Evolutionary conservation across 129 eudicot species (phyloP).

Genomic region (Pittosporum tobira): DNA sequence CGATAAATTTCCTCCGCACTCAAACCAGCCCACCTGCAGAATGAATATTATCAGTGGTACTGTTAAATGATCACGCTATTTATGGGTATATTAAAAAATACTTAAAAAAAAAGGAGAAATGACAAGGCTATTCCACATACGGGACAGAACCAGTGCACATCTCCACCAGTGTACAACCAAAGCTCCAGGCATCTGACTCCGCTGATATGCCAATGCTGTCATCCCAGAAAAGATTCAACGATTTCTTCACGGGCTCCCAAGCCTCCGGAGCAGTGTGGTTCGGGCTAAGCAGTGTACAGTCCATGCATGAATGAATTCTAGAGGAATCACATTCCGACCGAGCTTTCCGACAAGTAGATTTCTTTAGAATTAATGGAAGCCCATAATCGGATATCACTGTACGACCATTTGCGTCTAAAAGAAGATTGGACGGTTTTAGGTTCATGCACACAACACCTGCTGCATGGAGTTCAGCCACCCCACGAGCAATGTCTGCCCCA

Average conservation of each 20-base stretch:
- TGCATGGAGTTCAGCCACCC: slow-evolving; percentile 98
- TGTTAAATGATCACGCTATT: neutral
- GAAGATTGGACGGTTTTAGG: slow-evolving; percentile 94
- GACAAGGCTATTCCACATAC: slow-evolving; percentile 39
- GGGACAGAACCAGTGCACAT: slow-evolving; percentile 99
- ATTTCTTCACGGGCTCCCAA: slow-evolving; percentile 88
- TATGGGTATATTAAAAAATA: too few species aligned
- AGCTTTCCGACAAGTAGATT: slow-evolving; percentile 69
- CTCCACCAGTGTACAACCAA: slow-evolving; percentile 97
- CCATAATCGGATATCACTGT: slow-evolving; percentile 98
- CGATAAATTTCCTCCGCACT: slow-evolving; percentile 89
- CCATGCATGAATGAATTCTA: slow-evolving; percentile 93
- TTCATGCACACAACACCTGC: slow-evolving; percentile 97
- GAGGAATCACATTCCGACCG: slow-evolving; percentile 71
- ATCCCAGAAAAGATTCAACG: slow-evolving; percentile 83
- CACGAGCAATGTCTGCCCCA: slow-evolving; percentile 98
- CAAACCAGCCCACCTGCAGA: slow-evolving; percentile 90
- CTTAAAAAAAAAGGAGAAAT: too few species aligned
- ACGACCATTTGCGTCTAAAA: slow-evolving; percentile 77
- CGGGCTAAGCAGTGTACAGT: slow-evolving; percentile 94
- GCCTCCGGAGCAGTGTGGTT: slow-evolving; percentile 99
- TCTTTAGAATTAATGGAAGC: slow-evolving; percentile 88
- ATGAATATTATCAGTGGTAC: neutral
- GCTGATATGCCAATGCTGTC: slow-evolving; percentile 89
- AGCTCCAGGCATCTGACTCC: slow-evolving; percentile 99